Evolutionary conservation across 2,329 filamentous ascomycete genomes (phyloP), one percentile per base, ranked within the genome.

Genomic region (Cucurbitaria berberidis): DNA sequence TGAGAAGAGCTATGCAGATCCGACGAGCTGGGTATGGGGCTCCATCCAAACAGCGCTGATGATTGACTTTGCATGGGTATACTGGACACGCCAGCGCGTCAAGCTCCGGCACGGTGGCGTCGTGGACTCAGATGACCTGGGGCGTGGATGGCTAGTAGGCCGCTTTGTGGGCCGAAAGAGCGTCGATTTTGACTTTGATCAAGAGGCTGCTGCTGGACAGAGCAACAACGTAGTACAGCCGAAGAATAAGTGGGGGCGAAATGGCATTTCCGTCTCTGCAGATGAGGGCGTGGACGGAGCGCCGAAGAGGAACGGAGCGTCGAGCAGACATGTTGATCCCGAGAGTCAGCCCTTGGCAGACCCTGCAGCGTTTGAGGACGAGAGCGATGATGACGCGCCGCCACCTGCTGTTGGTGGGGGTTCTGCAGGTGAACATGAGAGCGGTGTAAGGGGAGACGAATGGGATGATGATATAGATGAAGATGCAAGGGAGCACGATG

Each of bases 31-130:
- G 70, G 84, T 96, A 56, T 97, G 96, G 68, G 93, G 93, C 50
- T 79, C 96, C 54, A 81, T 98, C 22, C 93, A 98, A 78, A 97
- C 92, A 0, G 87, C 89, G 1, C 85, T 97, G 38, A 97, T 97
- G 75, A 74, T 93, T 64, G 93, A 98, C 76, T 98, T 98, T 72
- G 92, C 91, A 30, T 97, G 93, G 92, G 92, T 98, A 1, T 98
- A 98, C 81, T 97, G 90, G 79, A 90, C 89, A 10, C 85, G 93
- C 59, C 93, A 97, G 79, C 86, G 93, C 51, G 92, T 98, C 69
- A 97, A 97, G 86, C 86, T 98, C 15, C 85, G 93, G 57, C 88
- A 86, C 62, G 93, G 93, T 39, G 91, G 91, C 6, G 82, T 97
- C 16, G 91, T 98, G 13, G 93, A 98, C 70, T 88, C 89, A 3